Evolutionary conservation across 768 basidiomycete species (phyloP), one percentile per base, ranked within the genome.

Genomic region (Tricholoma sp.): DNA sequence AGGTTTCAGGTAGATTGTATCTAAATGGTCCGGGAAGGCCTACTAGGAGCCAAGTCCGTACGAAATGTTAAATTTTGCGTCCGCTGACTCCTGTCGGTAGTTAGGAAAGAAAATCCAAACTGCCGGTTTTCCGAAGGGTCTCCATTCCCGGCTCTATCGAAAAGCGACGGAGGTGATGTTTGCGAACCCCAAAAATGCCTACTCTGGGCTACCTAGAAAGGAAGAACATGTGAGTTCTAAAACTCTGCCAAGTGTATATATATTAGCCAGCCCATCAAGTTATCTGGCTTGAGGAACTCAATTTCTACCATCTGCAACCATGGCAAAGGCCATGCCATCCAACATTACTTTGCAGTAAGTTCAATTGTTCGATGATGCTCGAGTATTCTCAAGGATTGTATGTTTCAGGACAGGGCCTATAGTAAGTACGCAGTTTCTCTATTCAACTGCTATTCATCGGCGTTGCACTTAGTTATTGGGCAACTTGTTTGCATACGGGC

Each of bases 401-500:
- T 21, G 24, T 55, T 16, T 8, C 24, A 56, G 55, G 32, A 60
- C 50, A 24, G 59, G 55, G 9, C 55, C 55, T 29, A 60, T 60
- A 27, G 55, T 57, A 34, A 19, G 46, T 41, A 18, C 4, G 39
- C 31, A 22, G 5, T 7, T 21, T 39, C 16, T 35, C 11, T 18
- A 31, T 22, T 8, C 39, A 31, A 32, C 14, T 9, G 16, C 24
- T 32, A 11, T 19, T 39, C 31, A 18, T 22, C 24, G 16, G 21
- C 21, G 11, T 6, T 29, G 24, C 41, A 21, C 47, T 10, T 49
- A 60, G 59, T 46, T 60, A 7, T 21, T 60, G n/a, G 59, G 59
- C 10, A 60, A 60, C n/a, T 37, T 56, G 14, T 57, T 60, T 24
- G 55, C 50, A 5, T 60, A 57, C 18, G 55, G 55, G 12, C 51